These are phyloP conservation scores for Cladophialophora carrionii DNA, from an alignment of 2,329 filamentous ascomycete genomes.

Conservation along the genomic window DNA sequence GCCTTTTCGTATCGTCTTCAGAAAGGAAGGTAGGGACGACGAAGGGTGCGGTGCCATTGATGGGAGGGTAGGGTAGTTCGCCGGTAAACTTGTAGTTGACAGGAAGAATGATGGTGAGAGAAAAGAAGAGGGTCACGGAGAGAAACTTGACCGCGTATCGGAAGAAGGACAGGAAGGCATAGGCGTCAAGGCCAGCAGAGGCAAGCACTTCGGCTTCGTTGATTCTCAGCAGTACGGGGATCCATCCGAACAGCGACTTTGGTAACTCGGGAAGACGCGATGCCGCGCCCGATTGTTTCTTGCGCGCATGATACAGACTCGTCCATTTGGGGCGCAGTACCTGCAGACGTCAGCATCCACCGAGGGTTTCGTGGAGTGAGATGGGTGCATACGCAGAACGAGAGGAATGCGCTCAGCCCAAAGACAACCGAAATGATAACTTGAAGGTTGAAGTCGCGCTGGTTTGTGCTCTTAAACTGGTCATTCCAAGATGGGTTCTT, in stretches of 20 bases:
- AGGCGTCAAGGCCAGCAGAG: constrained; percentile 91
- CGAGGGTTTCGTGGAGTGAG: not conserved
- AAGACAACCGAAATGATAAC: constrained; percentile 50
- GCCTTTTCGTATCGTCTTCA: constrained; percentile 42
- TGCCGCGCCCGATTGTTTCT: constrained; percentile 70
- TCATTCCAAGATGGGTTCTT: constrained; percentile 36
- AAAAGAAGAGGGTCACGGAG: constrained; percentile 76
- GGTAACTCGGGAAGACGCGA: constrained; percentile 75
- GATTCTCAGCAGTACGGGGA: constrained; percentile 79
- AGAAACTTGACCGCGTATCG: constrained; percentile 91
- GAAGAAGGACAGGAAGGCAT: constrained; percentile 94
- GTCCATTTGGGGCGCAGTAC: constrained; percentile 89
- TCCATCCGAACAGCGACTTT: constrained; percentile 89
- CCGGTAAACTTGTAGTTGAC: constrained; percentile 72
- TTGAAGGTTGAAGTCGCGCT: constrained; percentile 49
- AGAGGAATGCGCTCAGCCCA: constrained; percentile 50
- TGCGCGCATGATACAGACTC: constrained; percentile 84
- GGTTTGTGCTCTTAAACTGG: constrained; percentile 37
- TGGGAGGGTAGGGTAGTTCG: constrained; percentile 43
- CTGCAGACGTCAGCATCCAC: constrained; percentile 50
- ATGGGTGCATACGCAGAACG: constrained; percentile 49
- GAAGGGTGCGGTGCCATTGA: constrained; percentile 32
- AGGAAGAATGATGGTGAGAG: constrained; percentile 77
- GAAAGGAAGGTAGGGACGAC: constrained; percentile 21
- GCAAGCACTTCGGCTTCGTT: constrained; percentile 87